Conservation (phyloP, 371 early-diverging fungal species). For the Apophysomyces ossiformis region DNA sequence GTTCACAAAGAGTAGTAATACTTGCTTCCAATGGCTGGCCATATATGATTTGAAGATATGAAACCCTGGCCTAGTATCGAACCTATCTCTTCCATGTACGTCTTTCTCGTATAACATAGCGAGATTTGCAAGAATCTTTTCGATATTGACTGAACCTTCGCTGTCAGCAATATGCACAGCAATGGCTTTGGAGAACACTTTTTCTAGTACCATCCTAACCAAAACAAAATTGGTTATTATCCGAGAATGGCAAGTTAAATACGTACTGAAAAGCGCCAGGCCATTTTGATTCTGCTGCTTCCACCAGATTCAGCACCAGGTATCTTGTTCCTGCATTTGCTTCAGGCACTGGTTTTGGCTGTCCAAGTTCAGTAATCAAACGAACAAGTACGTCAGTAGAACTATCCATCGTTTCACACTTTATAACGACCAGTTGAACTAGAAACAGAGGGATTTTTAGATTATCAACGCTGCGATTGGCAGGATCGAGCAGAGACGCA, state of each 20-base stretch:
- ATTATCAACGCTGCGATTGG: conserved; percentile 24
- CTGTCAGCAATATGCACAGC: conserved; percentile 47
- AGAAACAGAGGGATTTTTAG: conserved; percentile 45
- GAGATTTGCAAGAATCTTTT: conserved; percentile 42
- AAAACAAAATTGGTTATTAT: background rate
- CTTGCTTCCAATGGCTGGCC: conserved; percentile 42
- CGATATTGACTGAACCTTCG: conserved; percentile 40
- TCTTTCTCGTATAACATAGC: conserved; percentile 39
- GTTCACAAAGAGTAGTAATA: conserved; percentile 44
- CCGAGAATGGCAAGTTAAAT: background rate
- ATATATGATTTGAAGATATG: conserved; percentile 39
- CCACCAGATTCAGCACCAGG: conserved; percentile 33
- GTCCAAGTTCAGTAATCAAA: conserved; percentile 34
- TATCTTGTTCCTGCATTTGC: conserved; percentile 30
- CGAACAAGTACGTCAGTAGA: conserved; percentile 38
- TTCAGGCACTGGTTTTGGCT: conserved; percentile 10
- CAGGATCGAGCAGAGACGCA: conserved; percentile 23
- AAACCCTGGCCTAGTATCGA: conserved; percentile 21
- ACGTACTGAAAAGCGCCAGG: conserved; percentile 41
- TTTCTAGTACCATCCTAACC: conserved; percentile 33
- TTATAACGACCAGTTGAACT: conserved; percentile 31
- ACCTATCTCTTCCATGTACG: conserved; percentile 8
- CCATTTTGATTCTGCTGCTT: conserved; percentile 45
- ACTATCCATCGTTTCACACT: conserved; percentile 19
- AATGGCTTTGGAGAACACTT: conserved; percentile 46